A percentile compares a stretch with the other conserved stretches of the same genome.
Evolutionary conservation across 306 rosid genomes (phyloP).

Genomic region (Malus fusca): DNA sequence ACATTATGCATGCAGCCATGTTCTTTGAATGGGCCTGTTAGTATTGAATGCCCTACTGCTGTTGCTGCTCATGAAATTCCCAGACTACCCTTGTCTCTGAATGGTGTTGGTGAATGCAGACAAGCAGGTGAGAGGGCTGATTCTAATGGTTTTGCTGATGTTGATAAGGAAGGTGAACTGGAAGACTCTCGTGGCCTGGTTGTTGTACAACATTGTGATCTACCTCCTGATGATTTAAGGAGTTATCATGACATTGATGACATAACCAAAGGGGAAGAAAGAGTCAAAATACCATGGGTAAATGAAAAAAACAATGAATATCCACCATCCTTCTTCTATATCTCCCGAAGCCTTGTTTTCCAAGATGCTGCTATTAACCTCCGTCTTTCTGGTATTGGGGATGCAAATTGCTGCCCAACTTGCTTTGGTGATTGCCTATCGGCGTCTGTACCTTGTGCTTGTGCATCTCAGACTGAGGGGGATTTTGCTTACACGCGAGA

Average conservation of each 20-base stretch:
- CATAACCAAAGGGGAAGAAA: conserved; percentile 82
- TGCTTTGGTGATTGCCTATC: conserved; percentile 77
- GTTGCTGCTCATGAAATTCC: conserved; percentile 22
- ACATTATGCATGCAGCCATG: conserved; percentile 14
- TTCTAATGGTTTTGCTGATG: conserved; percentile 23
- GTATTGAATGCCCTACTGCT: conserved; percentile 17
- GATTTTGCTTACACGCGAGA: conserved; percentile 59
- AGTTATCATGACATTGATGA: conserved; percentile 43
- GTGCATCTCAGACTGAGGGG: conserved; percentile 58
- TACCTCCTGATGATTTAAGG: conserved; percentile 31
- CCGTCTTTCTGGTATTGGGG: conserved; percentile 57
- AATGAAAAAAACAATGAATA: conserved; percentile 39
- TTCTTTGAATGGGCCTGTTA: conserved; percentile 34
- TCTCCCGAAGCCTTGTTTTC: conserved; percentile 49
- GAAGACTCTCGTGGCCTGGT: conserved; percentile 26
- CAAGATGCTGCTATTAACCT: conserved; percentile 47
- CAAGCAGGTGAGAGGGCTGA: conserved; percentile 20
- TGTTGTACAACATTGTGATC: conserved; percentile 35
- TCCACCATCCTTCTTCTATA: conserved; percentile 60
- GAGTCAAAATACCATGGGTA: conserved; percentile 59
- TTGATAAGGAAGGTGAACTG: conserved; percentile 22
- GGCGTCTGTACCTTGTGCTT: conserved; percentile 46
- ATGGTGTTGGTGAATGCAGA: conserved; percentile 19
- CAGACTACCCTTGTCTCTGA: conserved; percentile 9
- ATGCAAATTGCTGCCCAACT: conserved; percentile 57